phyloP scores from a whole-genome alignment of 1,139 yeast species.

The Candida neerlandica region DNA sequence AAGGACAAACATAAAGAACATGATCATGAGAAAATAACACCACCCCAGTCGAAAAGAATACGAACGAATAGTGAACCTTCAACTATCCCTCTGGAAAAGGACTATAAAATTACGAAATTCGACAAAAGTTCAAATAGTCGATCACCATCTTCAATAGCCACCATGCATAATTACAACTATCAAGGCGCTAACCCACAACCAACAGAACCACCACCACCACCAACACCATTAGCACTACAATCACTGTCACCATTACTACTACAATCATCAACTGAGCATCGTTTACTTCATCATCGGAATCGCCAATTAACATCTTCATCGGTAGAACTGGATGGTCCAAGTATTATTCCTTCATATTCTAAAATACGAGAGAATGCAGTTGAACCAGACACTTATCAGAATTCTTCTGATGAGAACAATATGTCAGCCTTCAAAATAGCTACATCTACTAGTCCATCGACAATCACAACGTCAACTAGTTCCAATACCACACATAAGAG shows the following conservation, averaged over 20 bases:
- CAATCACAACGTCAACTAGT: background rate
- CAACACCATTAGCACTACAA: background rate
- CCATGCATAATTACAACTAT: background rate
- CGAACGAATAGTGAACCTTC: background rate
- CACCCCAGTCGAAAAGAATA: background rate
- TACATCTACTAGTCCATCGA: background rate
- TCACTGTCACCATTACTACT: background rate
- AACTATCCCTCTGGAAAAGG: background rate
- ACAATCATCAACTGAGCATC: background rate
- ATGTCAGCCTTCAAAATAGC: background rate
- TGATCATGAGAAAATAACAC: background rate
- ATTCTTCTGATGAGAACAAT: background rate
- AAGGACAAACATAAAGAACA: background rate
- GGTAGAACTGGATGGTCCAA: background rate
- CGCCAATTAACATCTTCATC: background rate
- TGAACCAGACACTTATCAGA: background rate
- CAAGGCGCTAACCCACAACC: background rate
- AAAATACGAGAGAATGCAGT: background rate
- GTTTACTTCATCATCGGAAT: no score
- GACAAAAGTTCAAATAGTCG: no score
- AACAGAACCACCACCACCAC: background rate
- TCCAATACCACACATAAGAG: conserved; percentile 1
- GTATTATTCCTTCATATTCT: background rate
- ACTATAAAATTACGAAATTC: no score
- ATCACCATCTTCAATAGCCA: background rate